Conservation (phyloP, 2,329 filamentous ascomycete species). For the Pseudogymnoascus sp. region DNA sequence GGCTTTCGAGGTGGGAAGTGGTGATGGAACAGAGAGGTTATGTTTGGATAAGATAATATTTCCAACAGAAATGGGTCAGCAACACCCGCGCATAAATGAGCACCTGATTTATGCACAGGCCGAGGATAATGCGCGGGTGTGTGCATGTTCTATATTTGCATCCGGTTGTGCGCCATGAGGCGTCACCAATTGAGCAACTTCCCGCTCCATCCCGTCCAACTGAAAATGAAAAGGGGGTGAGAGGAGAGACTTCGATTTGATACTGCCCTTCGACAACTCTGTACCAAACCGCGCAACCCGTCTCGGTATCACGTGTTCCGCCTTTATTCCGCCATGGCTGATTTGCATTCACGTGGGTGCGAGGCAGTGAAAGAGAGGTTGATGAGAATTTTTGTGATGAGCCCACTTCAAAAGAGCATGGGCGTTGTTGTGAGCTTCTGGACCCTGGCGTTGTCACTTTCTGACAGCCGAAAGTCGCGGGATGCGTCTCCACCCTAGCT, state of each 20-base stretch:
- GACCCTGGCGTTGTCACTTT: not conserved
- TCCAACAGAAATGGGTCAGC: not conserved
- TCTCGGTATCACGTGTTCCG: slow-evolving; percentile 1
- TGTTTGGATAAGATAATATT: not conserved
- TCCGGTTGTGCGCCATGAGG: not conserved
- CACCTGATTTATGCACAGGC: not conserved
- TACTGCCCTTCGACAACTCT: not conserved
- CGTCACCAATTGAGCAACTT: not conserved
- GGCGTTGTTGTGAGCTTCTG: not conserved
- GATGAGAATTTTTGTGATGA: not conserved
- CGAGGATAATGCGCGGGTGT: not conserved
- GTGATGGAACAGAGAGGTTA: not conserved
- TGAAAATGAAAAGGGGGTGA: not conserved
- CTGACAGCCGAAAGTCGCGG: not conserved
- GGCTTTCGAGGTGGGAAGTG: not conserved
- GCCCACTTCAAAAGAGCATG: not conserved
- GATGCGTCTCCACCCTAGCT: not conserved
- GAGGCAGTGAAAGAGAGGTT: not conserved
- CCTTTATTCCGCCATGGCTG: not conserved
- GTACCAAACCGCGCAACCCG: not conserved
- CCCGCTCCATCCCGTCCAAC: not conserved
- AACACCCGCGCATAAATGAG: not conserved
- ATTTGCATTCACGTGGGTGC: not conserved
- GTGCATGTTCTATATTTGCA: not conserved
- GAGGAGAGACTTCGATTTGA: not conserved